Base-by-base conservation (phyloP, 2,329 filamentous ascomycete genomes). In the Ambrosiella xylebori region DNA sequence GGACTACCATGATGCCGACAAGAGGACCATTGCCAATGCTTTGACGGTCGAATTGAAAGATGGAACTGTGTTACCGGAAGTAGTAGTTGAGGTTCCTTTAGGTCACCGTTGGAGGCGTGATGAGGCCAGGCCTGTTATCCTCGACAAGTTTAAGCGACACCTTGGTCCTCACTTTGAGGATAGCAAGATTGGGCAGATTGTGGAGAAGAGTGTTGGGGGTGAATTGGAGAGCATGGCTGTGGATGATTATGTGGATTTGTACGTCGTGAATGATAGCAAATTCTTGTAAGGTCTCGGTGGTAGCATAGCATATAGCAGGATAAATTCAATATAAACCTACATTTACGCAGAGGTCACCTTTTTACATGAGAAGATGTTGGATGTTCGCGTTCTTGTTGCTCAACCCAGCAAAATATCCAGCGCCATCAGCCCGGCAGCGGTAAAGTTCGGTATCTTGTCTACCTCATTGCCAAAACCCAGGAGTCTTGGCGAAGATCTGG, bases 1-100 rank as follows among this genome's bases (percentile, higher is more conserved):
- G 69, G 91, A 97, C 73, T 98, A 98, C 82, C 93, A 98, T 70
- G 80, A 97, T 76, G 88, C 93, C 37, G 76, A 79, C 64, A 87
- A 94, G 76, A 88, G 93, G 66, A 96, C 89, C 71, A 98, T 98
- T 73, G 88, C 89, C 71, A 98, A 98, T 75, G 93, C 90, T 7
- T 78, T 98, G 64, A 96, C 90, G 37, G 90, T 98, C 60, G 91
- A 85, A 66, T 79, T 98, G 65, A 93, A 95, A 71, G 91, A 97
- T 69, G 93, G 93, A 66, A 95, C 89, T 52, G 78, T 93, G 8
- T 77, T 97, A 40, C 85, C 91, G 19, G 93, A 98, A 75, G 82
- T 94, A 61, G 85, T 86, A 54, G 86, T 98, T 57, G 90, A 96
- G 76, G 91, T 93, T 60, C 93, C 93, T 59, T 81, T 98, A 45